A percentile compares a stretch with the other conserved stretches of the same genome.
phyloP scores from a whole-genome alignment of 2,329 filamentous ascomycete species.

The Curvularia verruculosa region DNA sequence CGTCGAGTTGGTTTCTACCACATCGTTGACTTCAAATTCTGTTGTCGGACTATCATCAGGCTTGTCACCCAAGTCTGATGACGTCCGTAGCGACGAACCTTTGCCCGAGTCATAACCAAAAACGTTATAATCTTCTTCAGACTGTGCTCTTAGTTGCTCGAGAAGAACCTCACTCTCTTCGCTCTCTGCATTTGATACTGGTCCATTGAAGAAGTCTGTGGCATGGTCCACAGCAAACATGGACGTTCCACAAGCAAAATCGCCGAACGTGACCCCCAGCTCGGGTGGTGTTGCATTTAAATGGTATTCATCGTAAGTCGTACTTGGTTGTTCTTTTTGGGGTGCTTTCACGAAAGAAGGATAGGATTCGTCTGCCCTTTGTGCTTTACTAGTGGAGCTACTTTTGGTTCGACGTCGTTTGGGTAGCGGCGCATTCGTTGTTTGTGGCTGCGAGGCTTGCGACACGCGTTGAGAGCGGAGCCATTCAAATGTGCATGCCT shows the following conservation, averaged over 20 bases:
- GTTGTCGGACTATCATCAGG: slow-evolving; percentile 17
- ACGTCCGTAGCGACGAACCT: slow-evolving; percentile 35
- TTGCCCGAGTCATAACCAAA: slow-evolving; percentile 32
- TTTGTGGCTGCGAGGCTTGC: slow-evolving; percentile 35
- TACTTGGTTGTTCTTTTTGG: neutral
- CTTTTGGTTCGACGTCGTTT: slow-evolving; percentile 43
- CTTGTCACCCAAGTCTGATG: slow-evolving; percentile 28
- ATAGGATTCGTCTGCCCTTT: slow-evolving; percentile 5
- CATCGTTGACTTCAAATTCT: slow-evolving; percentile 7
- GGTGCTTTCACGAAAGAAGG: neutral
- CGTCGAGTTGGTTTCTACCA: slow-evolving; percentile 6
- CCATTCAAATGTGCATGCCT: slow-evolving; percentile 55
- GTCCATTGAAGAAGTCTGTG: slow-evolving; percentile 6
- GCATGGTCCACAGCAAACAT: slow-evolving; percentile 18
- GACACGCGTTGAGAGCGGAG: slow-evolving; percentile 45
- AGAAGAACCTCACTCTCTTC: neutral
- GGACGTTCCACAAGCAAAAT: slow-evolving; percentile 33
- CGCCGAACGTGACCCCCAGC: slow-evolving; percentile 36
- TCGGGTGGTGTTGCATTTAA: slow-evolving; percentile 19
- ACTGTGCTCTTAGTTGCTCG: slow-evolving; percentile 9
- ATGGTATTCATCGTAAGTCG: slow-evolving; percentile 8
- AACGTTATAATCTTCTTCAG: slow-evolving; percentile 21
- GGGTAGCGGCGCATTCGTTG: slow-evolving; percentile 26
- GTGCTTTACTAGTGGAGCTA: slow-evolving; percentile 7
- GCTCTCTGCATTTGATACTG: slow-evolving; percentile 4